Percentiles rank a stretch among this genome's conserved stretches.
Evolutionary conservation across 2,329 filamentous ascomycete genomes (phyloP).

Genomic region (Chaetomiaceae sp.): DNA sequence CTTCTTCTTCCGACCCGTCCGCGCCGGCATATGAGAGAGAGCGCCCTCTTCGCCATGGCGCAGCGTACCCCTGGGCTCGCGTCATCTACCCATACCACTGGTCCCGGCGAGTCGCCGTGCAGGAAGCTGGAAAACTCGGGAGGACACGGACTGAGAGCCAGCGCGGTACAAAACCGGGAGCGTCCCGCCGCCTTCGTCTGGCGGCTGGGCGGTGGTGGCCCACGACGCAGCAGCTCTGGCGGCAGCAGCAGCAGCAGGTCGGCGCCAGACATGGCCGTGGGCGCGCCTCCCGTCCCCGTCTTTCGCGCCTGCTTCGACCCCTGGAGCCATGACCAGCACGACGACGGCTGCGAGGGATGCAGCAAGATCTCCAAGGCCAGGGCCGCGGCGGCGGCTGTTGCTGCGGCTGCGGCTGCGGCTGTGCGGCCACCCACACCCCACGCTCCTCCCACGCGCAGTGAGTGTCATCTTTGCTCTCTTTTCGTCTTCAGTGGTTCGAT

Average conservation of each 20-base stretch:
- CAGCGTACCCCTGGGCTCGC: constrained; percentile 22
- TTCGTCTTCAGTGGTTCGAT: no score
- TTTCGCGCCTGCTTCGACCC: constrained; percentile 23
- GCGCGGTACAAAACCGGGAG: constrained; percentile 17
- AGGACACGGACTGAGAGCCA: not conserved
- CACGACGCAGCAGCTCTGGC: constrained; percentile 16
- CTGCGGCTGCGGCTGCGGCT: constrained; percentile 7
- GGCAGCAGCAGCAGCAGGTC: constrained; percentile 1
- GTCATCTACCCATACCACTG: constrained; percentile 24
- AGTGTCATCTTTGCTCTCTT: constrained; percentile 11
- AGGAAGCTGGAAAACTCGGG: constrained; percentile 18
- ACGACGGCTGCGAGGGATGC: constrained; percentile 21
- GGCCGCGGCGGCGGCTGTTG: not conserved
- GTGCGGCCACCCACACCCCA: constrained; percentile 6
- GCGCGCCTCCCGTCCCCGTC: constrained; percentile 13
- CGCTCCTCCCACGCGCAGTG: constrained; percentile 11
- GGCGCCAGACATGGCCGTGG: constrained; percentile 20
- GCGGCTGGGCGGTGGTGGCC: constrained; percentile 20
- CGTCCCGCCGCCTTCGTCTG: constrained; percentile 19
- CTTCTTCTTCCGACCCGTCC: constrained; percentile 26
- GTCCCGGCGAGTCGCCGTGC: constrained; percentile 14
- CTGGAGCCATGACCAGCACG: constrained; percentile 16
- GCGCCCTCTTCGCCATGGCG: constrained; percentile 20
- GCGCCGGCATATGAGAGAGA: constrained; percentile 23
- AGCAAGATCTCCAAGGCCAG: constrained; percentile 21